Percentiles rank a stretch among this genome's conserved stretches.
phyloP scores from a whole-genome alignment of 176 grass and related monocot genomes.

The Luzula sylvatica region DNA sequence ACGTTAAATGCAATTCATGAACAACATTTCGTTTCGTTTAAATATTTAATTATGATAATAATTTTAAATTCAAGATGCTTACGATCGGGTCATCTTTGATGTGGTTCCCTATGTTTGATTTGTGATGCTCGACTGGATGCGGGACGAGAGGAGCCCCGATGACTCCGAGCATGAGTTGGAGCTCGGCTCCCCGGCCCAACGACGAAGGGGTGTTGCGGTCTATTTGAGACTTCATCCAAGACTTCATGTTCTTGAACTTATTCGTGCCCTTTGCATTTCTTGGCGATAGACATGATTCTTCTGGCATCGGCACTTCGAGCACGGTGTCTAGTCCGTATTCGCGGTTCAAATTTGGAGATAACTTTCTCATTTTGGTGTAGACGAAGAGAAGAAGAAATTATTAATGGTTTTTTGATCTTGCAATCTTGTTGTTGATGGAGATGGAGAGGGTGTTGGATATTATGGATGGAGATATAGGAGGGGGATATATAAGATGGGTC shows the following conservation, averaged over 20 bases:
- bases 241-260: constrained; percentile 53
- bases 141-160: constrained; percentile 86
- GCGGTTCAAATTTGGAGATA: constrained; percentile 73
- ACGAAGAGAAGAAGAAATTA: background rate
- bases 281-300: constrained; percentile 50
- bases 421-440: too few species aligned
- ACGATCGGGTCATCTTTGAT: constrained; percentile 83
- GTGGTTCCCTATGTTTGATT: constrained; percentile 45
- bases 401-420: background rate
- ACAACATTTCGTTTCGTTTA: background rate
- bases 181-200: constrained; percentile 56
- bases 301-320: constrained; percentile 84
- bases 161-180: constrained; percentile 97
- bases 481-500: background rate
- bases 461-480: background rate
- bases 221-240: constrained; percentile 57
- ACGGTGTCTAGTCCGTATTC: constrained; percentile 90
- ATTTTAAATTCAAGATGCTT: background rate
- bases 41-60: background rate
- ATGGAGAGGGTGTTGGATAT: background rate
- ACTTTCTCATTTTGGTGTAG: constrained; percentile 54
- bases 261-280: constrained; percentile 21
- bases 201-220: constrained; percentile 30
- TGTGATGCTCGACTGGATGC: constrained; percentile 50
- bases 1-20: background rate